Conservation (phyloP, 1,139 yeast species). For the Groenewaldozyma auringiensis region DNA sequence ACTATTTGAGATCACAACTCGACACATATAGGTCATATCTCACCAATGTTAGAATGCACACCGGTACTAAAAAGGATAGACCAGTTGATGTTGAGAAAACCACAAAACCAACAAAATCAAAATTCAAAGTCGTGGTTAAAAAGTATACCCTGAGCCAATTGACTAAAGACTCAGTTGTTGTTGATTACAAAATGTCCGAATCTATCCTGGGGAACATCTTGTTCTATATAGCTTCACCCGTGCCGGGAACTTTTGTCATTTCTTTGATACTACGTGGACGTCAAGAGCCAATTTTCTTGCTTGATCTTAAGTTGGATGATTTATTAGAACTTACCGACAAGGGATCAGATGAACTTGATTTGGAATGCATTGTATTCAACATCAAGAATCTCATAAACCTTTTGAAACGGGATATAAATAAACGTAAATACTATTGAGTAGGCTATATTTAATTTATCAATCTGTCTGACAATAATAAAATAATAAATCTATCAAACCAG, state of each 20-base stretch:
- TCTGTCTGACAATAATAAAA: too few relatives aligned
- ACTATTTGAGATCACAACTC: constrained; percentile 31
- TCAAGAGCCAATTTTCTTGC: constrained; percentile 25
- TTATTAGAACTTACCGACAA: constrained; percentile 30
- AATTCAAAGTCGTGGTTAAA: constrained; percentile 25
- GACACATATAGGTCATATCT: constrained; percentile 34
- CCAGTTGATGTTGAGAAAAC: constrained; percentile 23
- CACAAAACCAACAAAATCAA: constrained; percentile 17
- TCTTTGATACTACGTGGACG: constrained; percentile 30
- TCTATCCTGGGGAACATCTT: constrained; percentile 19
- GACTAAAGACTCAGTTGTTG: constrained; percentile 28
- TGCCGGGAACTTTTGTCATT: constrained; percentile 34
- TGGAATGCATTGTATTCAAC: constrained; percentile 29
- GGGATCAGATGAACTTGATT: constrained; percentile 25
- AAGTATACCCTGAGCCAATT: constrained; percentile 29
- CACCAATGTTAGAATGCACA: constrained; percentile 32
- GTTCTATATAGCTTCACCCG: constrained; percentile 29
- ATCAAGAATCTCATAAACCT: constrained; percentile 22
- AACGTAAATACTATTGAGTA: constrained; percentile 6
- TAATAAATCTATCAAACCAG: neutral
- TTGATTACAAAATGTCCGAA: constrained; percentile 25
- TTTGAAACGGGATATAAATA: constrained; percentile 22
- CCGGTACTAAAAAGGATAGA: constrained; percentile 27
- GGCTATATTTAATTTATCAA: too few relatives aligned
- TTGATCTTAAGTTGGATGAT: constrained; percentile 33